phyloP scores from a whole-genome alignment of 140 eudicot genomes.

The Erigeron philadelphicus region DNA sequence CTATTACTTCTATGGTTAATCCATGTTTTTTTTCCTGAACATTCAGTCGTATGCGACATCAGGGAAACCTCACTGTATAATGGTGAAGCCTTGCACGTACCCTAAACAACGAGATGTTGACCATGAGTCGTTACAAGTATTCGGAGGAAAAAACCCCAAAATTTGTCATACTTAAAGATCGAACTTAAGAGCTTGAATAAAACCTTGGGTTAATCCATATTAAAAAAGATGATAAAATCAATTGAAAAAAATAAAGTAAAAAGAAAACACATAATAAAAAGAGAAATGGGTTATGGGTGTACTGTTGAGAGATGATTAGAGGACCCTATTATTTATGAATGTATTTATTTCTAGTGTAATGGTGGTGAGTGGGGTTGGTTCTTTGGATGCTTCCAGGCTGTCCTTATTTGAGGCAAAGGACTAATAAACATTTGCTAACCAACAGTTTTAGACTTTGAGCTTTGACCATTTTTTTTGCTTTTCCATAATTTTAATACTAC shows the following conservation, averaged over 20 bases:
- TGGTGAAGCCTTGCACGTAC: too few species aligned
- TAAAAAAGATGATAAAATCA: background rate
- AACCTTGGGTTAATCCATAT: too few species aligned
- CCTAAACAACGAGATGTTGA: too few species aligned
- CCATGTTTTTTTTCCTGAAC: too few species aligned
- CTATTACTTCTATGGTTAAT: too few species aligned
- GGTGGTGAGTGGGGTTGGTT: slow-evolving; percentile 71
- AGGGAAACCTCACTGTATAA: too few species aligned
- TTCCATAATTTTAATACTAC: slow-evolving; percentile 27
- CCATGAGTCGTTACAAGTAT: too few species aligned
- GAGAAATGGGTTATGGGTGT: slow-evolving; percentile 28
- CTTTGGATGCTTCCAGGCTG: slow-evolving; percentile 92
- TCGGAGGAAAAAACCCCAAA: too few species aligned
- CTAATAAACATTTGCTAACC: slow-evolving; percentile 31
- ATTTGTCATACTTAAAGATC: too few species aligned
- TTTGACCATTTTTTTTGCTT: slow-evolving; percentile 46
- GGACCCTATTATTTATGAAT: slow-evolving; percentile 42
- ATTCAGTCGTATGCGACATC: too few species aligned
- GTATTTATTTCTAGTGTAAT: slow-evolving; percentile 46
- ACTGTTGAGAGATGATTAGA: slow-evolving; percentile 36
- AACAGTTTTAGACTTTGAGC: slow-evolving; percentile 34
- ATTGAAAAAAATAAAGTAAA: background rate
- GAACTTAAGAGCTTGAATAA: too few species aligned
- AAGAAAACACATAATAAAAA: background rate
- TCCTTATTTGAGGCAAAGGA: slow-evolving; percentile 33